A percentile compares a stretch with the other conserved stretches of the same genome.
These are phyloP conservation scores for Magnolia changhungtana DNA, from an alignment of 164 flowering plant species.

Conservation along the genomic window DNA sequence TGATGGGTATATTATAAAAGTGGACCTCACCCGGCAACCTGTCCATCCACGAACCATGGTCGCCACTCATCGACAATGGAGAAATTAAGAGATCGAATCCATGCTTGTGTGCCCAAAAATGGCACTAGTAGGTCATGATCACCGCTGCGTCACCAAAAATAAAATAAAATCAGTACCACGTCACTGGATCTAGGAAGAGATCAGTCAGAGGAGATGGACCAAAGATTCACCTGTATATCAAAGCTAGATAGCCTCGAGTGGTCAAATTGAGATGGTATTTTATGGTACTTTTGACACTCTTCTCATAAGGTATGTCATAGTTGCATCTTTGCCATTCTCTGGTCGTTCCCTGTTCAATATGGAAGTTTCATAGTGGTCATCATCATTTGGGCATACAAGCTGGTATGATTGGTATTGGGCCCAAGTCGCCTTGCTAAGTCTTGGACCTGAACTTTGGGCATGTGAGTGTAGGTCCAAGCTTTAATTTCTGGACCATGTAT, in stretches of 20 bases:
- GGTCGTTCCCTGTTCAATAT: conserved; percentile 17
- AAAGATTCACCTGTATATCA: conserved; percentile 17
- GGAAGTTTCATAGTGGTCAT: background rate
- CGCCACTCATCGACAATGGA: conserved; percentile 53
- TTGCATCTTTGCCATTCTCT: conserved; percentile 29
- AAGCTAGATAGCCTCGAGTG: conserved; percentile 13
- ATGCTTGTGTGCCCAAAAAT: conserved; percentile 39
- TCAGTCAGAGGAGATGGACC: too few relatives aligned
- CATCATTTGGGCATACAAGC: too few relatives aligned
- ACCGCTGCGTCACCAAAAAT: conserved; percentile 26
- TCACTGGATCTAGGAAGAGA: background rate
- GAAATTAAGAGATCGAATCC: conserved; percentile 46
- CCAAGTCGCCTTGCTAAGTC: background rate
- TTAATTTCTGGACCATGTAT: too few relatives aligned
- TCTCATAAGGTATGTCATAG: conserved; percentile 9
- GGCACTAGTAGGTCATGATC: conserved; percentile 50
- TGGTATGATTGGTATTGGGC: too few relatives aligned
- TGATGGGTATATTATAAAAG: too few relatives aligned
- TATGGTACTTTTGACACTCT: conserved; percentile 16
- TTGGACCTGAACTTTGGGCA: background rate
- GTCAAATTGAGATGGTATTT: conserved; percentile 24
- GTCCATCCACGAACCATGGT: conserved; percentile 39
- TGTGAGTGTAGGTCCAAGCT: background rate
- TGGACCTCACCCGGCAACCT: conserved; percentile 47
- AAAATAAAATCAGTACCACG: background rate